Evolutionary conservation across 2,329 filamentous ascomycete species (phyloP), one percentile per base, ranked within the genome.

Genomic region (Exophiala spinifera): DNA sequence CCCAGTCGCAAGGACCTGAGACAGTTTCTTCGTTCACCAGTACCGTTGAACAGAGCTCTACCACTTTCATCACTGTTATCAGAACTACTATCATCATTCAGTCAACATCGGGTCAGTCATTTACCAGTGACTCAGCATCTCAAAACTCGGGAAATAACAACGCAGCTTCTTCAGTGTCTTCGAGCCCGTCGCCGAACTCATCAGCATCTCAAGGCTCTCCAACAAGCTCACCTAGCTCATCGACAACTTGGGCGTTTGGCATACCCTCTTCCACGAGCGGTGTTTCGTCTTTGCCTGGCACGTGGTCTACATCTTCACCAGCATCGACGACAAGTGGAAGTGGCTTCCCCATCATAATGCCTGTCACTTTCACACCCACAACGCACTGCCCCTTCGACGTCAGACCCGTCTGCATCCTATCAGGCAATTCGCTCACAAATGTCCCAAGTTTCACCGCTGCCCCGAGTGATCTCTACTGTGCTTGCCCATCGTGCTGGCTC

Each of bases 31-130:
- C 37, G 28, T 49, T 54, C 40, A 46, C 39, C 15, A 54, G 39
- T 31, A 54, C 46, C 1, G 20, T 54, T 21, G 28, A 34, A 28
- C 39, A 36, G n/a, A 34, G 31, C 14, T 49, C 40, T 13, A 45
- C 46, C 8, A 54, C 51, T 15, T 54, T 54, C 39, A 21, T 49
- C 7, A 54, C 51, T n/a, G 51, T 54, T 23, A 23, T 54, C 4
- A 28, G 40, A 10, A 49, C 51, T 6, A 54, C 51, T 4, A 49
- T 54, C 28, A 45, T 43, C 13, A 44, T 46, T n/a, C 46, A 45
- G 20, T 44, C 46, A 2, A 45, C 46, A 10, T 33, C 23, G n/a
- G 39, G 25, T 17, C 39, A 45, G 21, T 19, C 20, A 45, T n/a
- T 28, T 17, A 34, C 39, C 37, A 25, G 11, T 13, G 7, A 13